Conservation (phyloP, 768 basidiomycete genomes). For the Hygrocybe punicea region DNA sequence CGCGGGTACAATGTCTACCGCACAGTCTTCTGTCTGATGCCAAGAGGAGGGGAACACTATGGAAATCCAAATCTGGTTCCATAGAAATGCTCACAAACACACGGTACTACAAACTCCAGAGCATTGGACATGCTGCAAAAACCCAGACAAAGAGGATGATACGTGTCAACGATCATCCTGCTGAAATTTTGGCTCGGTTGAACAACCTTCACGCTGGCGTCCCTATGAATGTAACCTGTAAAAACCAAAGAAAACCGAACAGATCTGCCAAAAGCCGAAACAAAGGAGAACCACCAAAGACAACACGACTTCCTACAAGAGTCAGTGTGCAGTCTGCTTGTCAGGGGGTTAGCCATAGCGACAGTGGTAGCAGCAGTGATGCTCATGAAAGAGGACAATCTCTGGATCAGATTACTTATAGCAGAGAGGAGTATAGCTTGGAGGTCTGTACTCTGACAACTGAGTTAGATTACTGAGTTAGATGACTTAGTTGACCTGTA, state of each 20-base stretch:
- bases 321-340: not conserved
- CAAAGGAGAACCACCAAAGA: not conserved
- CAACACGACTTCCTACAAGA: not conserved
- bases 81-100: not conserved
- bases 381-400: not conserved
- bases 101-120: not conserved
- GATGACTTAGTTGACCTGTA: too few species aligned
- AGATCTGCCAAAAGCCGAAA: not conserved
- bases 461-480: not conserved
- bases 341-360: not conserved
- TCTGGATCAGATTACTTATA: not conserved
- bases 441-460: too few species aligned
- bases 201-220: not conserved
- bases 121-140: not conserved
- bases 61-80: not conserved
- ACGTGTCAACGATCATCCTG: not conserved
- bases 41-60: not conserved
- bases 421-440: not conserved
- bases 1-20: not conserved
- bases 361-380: not conserved
- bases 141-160: not conserved
- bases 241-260: not conserved
- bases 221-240: not conserved
- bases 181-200: not conserved
- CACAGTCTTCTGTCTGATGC: not conserved